These are phyloP conservation scores for Astragalus membranaceus DNA, from an alignment of 306 rosid species.

Conservation along the genomic window DNA sequence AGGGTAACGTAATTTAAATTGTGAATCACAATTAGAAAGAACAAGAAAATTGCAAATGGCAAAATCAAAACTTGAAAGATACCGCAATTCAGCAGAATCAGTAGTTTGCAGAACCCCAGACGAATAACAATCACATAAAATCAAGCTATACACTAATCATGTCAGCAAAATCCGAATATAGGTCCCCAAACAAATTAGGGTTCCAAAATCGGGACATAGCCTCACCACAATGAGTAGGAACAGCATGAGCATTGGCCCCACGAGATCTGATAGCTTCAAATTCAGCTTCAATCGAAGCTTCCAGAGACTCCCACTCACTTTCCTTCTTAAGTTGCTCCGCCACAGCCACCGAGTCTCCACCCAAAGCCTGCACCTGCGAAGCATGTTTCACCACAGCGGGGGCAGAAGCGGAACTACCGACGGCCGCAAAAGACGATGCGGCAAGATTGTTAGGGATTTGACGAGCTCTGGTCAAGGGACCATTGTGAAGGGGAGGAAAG, in stretches of 20 bases:
- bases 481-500: conserved; percentile 60
- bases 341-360: conserved; percentile 15
- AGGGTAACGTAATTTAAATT: not conserved
- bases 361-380: conserved; percentile 3
- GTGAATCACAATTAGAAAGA: not conserved
- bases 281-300: conserved; percentile 61
- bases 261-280: conserved; percentile 84
- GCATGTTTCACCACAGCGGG: conserved; percentile 36
- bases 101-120: not conserved
- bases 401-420: conserved; percentile 1
- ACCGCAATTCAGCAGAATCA: conserved; percentile 11
- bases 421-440: not conserved
- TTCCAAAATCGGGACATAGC: conserved; percentile 8
- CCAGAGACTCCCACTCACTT: conserved; percentile 55
- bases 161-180: not conserved
- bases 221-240: conserved; percentile 92
- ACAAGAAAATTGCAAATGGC: not conserved
- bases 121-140: not conserved
- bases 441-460: conserved; percentile 51
- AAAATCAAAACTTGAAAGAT: not conserved
- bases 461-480: conserved; percentile 87
- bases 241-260: conserved; percentile 53
- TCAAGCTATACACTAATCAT: not conserved
- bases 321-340: conserved; percentile 51
- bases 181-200: conserved; percentile 23